Percentiles rank a stretch among this genome's conserved stretches.
Conservation (phyloP, 805 yeast species). For the Candida silvatica region DNA sequence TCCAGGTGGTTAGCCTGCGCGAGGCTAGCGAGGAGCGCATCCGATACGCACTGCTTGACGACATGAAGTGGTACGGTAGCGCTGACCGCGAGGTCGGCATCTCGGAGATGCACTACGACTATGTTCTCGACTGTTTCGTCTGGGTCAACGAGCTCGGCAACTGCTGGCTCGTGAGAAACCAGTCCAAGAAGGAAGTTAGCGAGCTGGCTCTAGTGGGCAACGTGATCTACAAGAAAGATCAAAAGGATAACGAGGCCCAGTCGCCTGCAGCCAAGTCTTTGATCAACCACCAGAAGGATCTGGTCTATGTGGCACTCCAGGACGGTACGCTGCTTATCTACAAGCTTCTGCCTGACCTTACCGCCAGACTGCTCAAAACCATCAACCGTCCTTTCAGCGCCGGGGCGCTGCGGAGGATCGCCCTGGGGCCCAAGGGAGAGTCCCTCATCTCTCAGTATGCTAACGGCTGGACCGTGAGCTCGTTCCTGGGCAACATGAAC, state of each 20-base stretch:
- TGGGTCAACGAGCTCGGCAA: conserved; percentile 24
- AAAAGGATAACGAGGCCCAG: not conserved
- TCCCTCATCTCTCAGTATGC: conserved; percentile 18
- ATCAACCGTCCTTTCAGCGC: conserved; percentile 28
- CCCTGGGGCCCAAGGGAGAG: conserved; percentile 19
- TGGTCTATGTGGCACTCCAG: conserved; percentile 30
- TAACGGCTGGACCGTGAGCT: conserved; percentile 40
- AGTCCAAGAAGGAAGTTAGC: conserved; percentile 5
- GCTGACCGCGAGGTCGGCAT: conserved; percentile 7
- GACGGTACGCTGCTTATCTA: conserved; percentile 28
- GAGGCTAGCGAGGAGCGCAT: conserved; percentile 15
- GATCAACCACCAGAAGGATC: conserved; percentile 32
- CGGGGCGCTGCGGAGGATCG: conserved; percentile 21
- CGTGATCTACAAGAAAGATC: conserved; percentile 11
- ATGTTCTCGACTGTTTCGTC: conserved; percentile 18
- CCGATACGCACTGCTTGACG: conserved; percentile 21
- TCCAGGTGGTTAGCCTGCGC: conserved; percentile 23
- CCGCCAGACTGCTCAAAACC: conserved; percentile 21
- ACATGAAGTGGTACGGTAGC: conserved; percentile 24
- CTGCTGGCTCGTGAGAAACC: conserved; percentile 18
- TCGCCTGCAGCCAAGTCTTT: conserved; percentile 18
- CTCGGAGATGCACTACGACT: conserved; percentile 11
- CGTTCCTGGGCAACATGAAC: conserved; percentile 38
- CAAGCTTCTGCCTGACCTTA: conserved; percentile 27
- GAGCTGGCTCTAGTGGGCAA: conserved; percentile 12